Evolutionary conservation across 208 protist genomes (phyloP).

Genomic region (Angomonas desouzai): DNA sequence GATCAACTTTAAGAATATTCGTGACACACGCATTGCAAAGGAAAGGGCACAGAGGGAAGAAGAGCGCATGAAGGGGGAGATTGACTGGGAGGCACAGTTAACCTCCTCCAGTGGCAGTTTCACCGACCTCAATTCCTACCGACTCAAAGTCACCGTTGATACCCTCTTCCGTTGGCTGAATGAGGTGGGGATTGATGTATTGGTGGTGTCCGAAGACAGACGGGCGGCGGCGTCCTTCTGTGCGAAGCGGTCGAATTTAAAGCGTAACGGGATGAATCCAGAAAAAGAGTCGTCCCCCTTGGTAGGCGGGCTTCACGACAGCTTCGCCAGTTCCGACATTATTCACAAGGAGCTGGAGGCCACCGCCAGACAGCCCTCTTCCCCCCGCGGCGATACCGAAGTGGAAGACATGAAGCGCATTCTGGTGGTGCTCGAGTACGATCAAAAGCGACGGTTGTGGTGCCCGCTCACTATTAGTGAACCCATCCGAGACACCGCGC

Average conservation of each 20-base stretch:
- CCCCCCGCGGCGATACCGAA: background rate
- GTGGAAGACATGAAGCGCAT: conserved; percentile 19
- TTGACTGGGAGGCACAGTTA: background rate
- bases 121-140: background rate
- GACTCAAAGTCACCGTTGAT: conserved; percentile 20
- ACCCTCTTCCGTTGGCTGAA: conserved; percentile 43
- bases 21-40: background rate
- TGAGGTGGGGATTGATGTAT: conserved; percentile 34
- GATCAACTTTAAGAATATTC: background rate
- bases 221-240: conserved; percentile 40
- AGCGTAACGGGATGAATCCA: conserved; percentile 13
- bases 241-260: conserved; percentile 27
- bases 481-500: conserved; percentile 27
- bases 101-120: background rate
- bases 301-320: background rate
- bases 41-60: background rate
- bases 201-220: conserved; percentile 31
- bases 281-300: background rate
- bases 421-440: conserved; percentile 51
- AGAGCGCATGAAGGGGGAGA: background rate
- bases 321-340: too few species aligned
- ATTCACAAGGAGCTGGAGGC: background rate
- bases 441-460: conserved; percentile 36
- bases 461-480: conserved; percentile 31
- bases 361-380: background rate